A percentile compares a stretch with the other conserved stretches of the same genome.
phyloP scores from a whole-genome alignment of 176 grass and related monocot genomes.

The Miscanthus lutarioriparius region DNA sequence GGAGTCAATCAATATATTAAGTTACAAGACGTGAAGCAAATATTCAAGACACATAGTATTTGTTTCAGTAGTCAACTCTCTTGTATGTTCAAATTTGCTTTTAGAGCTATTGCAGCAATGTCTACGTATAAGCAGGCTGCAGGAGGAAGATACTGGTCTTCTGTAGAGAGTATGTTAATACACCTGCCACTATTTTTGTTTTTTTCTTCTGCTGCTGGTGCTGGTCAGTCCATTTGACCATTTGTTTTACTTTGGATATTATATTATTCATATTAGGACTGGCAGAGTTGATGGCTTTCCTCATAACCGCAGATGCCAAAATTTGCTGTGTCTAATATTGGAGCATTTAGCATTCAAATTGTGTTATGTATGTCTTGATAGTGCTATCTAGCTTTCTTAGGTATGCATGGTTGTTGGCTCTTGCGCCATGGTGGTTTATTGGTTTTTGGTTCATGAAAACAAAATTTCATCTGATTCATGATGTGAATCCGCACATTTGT shows the following conservation, averaged over 20 bases:
- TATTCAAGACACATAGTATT: background rate
- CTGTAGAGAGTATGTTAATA: background rate
- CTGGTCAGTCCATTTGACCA: background rate
- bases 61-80: background rate
- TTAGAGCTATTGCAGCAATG: background rate
- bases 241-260: background rate
- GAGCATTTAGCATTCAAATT: conserved; percentile 3
- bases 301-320: background rate
- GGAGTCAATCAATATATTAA: background rate
- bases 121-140: background rate
- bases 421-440: background rate
- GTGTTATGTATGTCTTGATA: background rate
- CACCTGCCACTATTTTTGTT: background rate
- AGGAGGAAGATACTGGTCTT: background rate
- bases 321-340: background rate
- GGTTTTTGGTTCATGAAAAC: background rate
- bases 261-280: background rate
- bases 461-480: background rate
- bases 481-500: background rate
- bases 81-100: background rate
- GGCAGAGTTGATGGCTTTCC: background rate
- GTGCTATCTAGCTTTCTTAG: background rate
- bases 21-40: no score
- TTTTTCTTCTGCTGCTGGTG: background rate
- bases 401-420: background rate